Base-by-base conservation (phyloP, 2,329 filamentous ascomycete species). In the Penicillium sp. region DNA sequence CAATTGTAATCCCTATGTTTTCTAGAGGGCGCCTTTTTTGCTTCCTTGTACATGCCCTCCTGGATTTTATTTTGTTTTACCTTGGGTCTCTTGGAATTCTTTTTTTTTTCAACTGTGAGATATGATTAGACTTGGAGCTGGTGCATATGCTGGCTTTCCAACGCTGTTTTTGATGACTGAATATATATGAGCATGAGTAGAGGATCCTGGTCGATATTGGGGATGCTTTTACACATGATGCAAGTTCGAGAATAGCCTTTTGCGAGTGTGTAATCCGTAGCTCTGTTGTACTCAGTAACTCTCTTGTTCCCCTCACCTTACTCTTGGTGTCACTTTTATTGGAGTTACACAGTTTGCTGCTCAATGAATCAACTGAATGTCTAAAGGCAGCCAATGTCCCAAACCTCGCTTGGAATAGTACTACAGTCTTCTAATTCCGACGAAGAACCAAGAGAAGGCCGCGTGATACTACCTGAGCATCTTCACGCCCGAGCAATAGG, bases 91-190 rank as follows among this genome's bases (percentile, higher is more conserved):
- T 27, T 24, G 13, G 43, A 31, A 46, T n/a, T 22, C 22, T 9
- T 31, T 31, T 9, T 31, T n/a, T 10, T 46, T 46, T 31, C 22
- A 47, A 53, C 55, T 66, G 64, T 67, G 64, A 66, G 59, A 68
- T 68, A 66, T 68, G 59, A 66, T 63, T 63, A 68, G 59, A 66
- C 50, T 60, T 60, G 54, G 60, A 56, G 59, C 57, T 55, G 56
- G 61, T 60, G 51, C 50, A 37, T 49, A 43, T 36, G 50, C 35
- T 47, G 41, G 59, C 62, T 56, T 58, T 56, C 47, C 47, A 64
- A 59, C 58, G 54, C 52, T 57, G 52, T 50, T 41, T 31, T 47
- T 40, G 35, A 53, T 31, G 33, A 24, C 49, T 24, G 9, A 51
- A 39, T 37, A 13, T 37, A 13, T 51, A 35, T 27, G 35, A 24